phyloP scores from a whole-genome alignment of 345 rosid species.

The Bruguiera parviflora region DNA sequence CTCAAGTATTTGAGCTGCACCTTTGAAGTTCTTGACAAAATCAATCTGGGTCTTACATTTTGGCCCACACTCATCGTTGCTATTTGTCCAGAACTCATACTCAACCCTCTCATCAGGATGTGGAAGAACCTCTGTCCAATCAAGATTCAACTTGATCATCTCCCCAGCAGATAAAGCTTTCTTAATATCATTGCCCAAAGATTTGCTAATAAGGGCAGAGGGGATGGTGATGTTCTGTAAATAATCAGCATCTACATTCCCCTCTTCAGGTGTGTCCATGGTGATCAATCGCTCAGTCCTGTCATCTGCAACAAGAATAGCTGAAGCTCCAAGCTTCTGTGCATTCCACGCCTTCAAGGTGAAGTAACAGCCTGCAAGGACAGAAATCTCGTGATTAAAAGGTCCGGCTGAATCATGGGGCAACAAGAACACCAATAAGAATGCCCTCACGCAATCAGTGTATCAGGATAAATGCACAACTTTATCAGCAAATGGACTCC shows the following conservation, averaged over 20 bases:
- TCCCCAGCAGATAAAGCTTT: constrained; percentile 40
- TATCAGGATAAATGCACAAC: too few species aligned
- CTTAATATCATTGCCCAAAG: constrained; percentile 55
- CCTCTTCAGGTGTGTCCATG: constrained; percentile 61
- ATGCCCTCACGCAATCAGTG: too few species aligned
- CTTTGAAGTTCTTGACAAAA: constrained; percentile 59
- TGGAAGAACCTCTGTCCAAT: constrained; percentile 72
- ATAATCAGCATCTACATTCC: constrained; percentile 31
- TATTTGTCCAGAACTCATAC: constrained; percentile 73
- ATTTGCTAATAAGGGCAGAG: constrained; percentile 51
- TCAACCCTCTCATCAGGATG: constrained; percentile 78
- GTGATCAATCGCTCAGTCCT: constrained; percentile 49
- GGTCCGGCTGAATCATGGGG: neutral
- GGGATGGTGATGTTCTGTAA: constrained; percentile 58
- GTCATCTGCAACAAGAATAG: constrained; percentile 56
- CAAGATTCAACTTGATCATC: constrained; percentile 56
- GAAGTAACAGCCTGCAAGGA: constrained; percentile 53
- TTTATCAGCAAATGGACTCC: too few species aligned
- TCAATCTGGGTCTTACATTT: constrained; percentile 59
- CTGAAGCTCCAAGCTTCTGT: constrained; percentile 59
- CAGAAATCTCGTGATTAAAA: constrained; percentile 1
- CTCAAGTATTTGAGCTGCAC: constrained; percentile 70
- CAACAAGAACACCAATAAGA: neutral
- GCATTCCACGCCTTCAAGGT: constrained; percentile 69
- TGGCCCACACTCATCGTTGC: constrained; percentile 63